A percentile compares a stretch with the other conserved stretches of the same genome.
phyloP scores from a whole-genome alignment of 1,139 yeast species.

The Pichia sp. region DNA sequence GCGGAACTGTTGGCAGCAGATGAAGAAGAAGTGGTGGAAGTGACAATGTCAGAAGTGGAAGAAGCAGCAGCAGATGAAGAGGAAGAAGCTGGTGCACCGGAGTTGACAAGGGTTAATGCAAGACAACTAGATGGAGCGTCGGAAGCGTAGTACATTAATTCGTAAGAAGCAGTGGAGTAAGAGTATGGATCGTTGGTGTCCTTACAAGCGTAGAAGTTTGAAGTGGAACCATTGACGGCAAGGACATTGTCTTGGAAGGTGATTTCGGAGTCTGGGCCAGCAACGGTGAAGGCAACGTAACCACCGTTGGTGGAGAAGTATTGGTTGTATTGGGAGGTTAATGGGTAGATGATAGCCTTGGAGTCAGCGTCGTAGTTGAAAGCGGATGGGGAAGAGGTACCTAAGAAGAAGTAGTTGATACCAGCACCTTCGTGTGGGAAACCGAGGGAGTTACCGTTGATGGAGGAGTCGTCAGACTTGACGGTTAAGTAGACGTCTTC shows the following conservation, averaged over 20 bases:
- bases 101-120: slow-evolving; percentile 11
- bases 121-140: slow-evolving; percentile 24
- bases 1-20: no score
- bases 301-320: slow-evolving; percentile 1
- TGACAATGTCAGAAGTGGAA: background rate
- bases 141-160: slow-evolving; percentile 26
- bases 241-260: slow-evolving; percentile 21
- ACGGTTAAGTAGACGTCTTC: slow-evolving; percentile 23
- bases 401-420: slow-evolving; percentile 44
- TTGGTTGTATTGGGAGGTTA: slow-evolving; percentile 9
- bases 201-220: slow-evolving; percentile 29
- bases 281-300: slow-evolving; percentile 20
- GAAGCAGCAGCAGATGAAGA: background rate
- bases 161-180: slow-evolving; percentile 21
- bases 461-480: slow-evolving; percentile 26
- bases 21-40: background rate
- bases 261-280: slow-evolving; percentile 7
- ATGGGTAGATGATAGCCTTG: slow-evolving; percentile 6
- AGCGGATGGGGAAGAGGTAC: slow-evolving; percentile 5
- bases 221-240: slow-evolving; percentile 23
- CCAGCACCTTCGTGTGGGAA: slow-evolving; percentile 57
- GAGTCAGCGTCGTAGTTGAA: slow-evolving; percentile 17
- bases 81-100: background rate
- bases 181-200: slow-evolving; percentile 28
- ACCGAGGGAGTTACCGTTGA: slow-evolving; percentile 32